phyloP scores from a whole-genome alignment of 2,329 filamentous ascomycete genomes.

The Beauveria sp. region DNA sequence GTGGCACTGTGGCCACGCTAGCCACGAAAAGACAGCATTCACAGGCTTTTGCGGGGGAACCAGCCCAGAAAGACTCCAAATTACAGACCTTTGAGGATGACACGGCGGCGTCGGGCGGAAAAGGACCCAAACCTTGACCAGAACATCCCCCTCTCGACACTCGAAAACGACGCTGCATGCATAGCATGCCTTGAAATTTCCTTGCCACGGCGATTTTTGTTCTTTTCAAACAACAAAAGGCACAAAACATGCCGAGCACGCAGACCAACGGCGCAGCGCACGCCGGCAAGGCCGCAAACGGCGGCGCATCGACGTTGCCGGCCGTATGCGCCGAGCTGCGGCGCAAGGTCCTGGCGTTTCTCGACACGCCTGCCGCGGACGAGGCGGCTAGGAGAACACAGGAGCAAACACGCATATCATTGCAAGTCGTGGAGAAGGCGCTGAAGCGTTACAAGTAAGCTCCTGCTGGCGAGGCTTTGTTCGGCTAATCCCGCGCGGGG shows the following conservation, averaged over 20 bases:
- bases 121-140: background rate
- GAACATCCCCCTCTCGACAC: background rate
- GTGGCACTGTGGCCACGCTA: background rate
- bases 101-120: background rate
- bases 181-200: too few relatives aligned
- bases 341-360: constrained; percentile 12
- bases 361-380: constrained; percentile 7
- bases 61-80: background rate
- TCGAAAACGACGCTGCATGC: background rate
- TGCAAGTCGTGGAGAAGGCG: constrained; percentile 68
- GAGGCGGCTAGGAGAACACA: constrained; percentile 35
- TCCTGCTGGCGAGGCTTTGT: background rate
- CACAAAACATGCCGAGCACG: constrained; percentile 4
- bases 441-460: constrained; percentile 66
- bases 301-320: constrained; percentile 3
- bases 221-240: background rate
- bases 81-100: background rate
- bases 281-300: background rate
- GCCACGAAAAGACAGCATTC: background rate
- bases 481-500: constrained; percentile 2
- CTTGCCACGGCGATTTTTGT: too few relatives aligned
- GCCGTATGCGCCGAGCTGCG: constrained; percentile 6
- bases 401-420: constrained; percentile 62
- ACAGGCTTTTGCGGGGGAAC: background rate
- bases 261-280: constrained; percentile 10